A percentile compares a stretch with the other conserved stretches of the same genome.
phyloP scores from a whole-genome alignment of 352 stramenopile species.

The Hyaloperonospora brassicae region DNA sequence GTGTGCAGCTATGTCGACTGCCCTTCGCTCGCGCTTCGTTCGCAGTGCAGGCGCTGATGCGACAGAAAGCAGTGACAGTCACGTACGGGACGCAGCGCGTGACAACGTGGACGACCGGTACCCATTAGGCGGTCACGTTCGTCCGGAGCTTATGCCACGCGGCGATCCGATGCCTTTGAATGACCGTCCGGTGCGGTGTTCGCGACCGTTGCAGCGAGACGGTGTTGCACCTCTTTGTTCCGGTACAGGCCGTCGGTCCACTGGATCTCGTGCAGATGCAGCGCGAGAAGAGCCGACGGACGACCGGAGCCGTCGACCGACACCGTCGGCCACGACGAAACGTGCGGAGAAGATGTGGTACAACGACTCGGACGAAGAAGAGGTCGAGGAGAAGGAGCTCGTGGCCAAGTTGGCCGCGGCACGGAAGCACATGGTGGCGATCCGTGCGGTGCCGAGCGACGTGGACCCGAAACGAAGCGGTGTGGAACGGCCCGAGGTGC shows the following conservation, averaged over 20 bases:
- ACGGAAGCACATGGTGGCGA: conserved; percentile 8
- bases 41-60: conserved; percentile 11
- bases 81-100: conserved; percentile 50
- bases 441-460: conserved; percentile 3
- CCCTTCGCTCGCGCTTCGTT: conserved; percentile 31
- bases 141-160: conserved; percentile 8
- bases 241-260: too few species aligned
- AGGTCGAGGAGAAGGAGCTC: conserved; percentile 8
- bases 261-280: too few species aligned
- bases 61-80: conserved; percentile 17
- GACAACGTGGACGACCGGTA: conserved; percentile 47
- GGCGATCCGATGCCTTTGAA: conserved; percentile 13
- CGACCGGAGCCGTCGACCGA: conserved; percentile 13
- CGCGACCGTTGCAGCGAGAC: conserved; percentile 11
- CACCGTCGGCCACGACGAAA: conserved; percentile 21
- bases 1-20: conserved; percentile 2
- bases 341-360: conserved; percentile 37
- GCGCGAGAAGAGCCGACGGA: not conserved
- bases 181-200: conserved; percentile 9
- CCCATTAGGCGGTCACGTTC: conserved; percentile 16
- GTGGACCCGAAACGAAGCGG: conserved; percentile 13
- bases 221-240: too few species aligned
- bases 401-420: not conserved
- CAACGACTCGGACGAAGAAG: conserved; percentile 42
- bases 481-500: not conserved